Base-by-base conservation (phyloP, 169 alveolate species). In the Plasmodium falciparum region DNA sequence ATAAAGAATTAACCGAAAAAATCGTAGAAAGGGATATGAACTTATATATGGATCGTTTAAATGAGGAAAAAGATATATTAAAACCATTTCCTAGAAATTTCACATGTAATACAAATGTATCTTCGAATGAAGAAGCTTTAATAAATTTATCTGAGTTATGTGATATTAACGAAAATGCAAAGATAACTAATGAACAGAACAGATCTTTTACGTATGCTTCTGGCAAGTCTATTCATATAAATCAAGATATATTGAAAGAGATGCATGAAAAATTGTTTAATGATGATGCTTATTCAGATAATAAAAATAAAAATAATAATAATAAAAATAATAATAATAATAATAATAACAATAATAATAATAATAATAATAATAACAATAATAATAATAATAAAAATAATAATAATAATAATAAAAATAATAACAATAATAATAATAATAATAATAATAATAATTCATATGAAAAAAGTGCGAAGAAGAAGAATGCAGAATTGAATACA, bases 121-220 rank as follows among this genome's bases (percentile, higher is more conserved):
- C 20, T 54, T 17, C 24, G 20, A 17, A 61, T 61, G 33, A 61
- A 11, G 33, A 61, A 61, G 13, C 39, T n/a, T 2, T n/a, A 54
- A 54, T 54, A 12, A 15, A 54, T 5, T 54, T n/a, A 3, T 54
- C 20, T n/a, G 11, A 54, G 20, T 54, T 54, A 54, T 12, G 20
- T 17, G 20, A 15, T 54, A 54, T 4, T 7, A 62, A 9, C 0
- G 7, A 62, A 17, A 62, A 2, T 5, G 11, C 7, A 3, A 24
- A 62, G 15, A 20, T 15, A 17, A 2, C 22, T 3, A 62, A 62
- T 20, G 45, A 20, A 8, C 15, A 12, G 17, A 7, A 62, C 26
- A 62, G 45, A 11, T 62, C 71, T 3, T 67, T 67, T 67, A 71
- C 66, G 2, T 71, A 71, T 71, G 78, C 78, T 1, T 71, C 78